Evolutionary conservation across 345 rosid genomes (phyloP), one percentile per base, ranked within the genome.

Genomic region (Dimocarpus longan): DNA sequence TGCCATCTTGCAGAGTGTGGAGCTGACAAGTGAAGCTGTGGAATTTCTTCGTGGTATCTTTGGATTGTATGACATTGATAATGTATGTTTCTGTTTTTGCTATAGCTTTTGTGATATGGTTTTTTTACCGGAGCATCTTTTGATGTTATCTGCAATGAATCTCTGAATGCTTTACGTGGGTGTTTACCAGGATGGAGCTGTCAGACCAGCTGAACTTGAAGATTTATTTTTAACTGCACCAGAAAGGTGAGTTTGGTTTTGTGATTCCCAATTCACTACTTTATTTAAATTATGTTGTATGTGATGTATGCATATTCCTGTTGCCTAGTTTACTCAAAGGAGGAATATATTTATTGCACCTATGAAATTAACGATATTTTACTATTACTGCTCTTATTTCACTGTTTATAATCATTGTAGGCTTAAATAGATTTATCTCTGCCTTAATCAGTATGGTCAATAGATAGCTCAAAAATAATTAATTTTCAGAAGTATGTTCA

Each of bases 141-240:
- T 12, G 21, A 71, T 42, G 46, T 43, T 67, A 66, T 66, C 73
- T 19, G 24, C 19, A 72, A 44, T 70, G 15, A 74, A 42, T 52
- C 32, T 56, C 39, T 50, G 43, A 79, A 75, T 78, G 16, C 79
- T 78, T 82, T 67, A 9, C 80, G 54, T 81, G 86, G 79, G 73
- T 77, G 54, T 57, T 83, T 75, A 64, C 63, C 84, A 93, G 98
- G 93, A 88, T 88, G 96, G 93, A 80, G 89, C 94, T 63, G 72
- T 93, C 71, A 79, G 76, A 37, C 87, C 94, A 67, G 74, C 89
- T 42, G 95, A 90, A 79, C 85, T 92, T 76, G 91, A 90, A 56
- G 91, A 86, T 77, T 81, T 93, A 83, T 93, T 93, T 83, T 87
- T 87, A 70, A 89, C 96, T 83, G 93, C 96, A 74, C 96, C 98